Conservation (phyloP, 2,329 filamentous ascomycete species). For the Xylaria sp. region DNA sequence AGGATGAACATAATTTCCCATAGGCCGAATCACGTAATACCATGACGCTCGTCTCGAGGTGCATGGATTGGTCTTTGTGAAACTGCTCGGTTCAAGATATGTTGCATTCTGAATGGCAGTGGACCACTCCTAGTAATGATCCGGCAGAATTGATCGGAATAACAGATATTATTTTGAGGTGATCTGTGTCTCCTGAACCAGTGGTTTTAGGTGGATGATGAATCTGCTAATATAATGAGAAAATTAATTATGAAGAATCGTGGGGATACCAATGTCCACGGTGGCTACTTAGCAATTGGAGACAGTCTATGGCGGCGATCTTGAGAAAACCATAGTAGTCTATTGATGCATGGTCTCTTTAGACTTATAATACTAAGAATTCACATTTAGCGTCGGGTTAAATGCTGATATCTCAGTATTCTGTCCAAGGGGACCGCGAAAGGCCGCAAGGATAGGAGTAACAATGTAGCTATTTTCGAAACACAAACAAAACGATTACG, state of each 20-base stretch:
- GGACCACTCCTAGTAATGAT: constrained; percentile 2
- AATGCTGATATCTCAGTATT: neutral
- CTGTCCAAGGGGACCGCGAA: too few species aligned
- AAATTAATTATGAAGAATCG: neutral
- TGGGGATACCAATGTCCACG: constrained; percentile 1
- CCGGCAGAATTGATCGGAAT: constrained; percentile 12
- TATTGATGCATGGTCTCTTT: neutral
- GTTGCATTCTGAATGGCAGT: neutral
- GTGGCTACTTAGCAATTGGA: constrained; percentile 4
- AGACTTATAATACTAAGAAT: constrained; percentile 7
- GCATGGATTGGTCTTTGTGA: constrained; percentile 5
- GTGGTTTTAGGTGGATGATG: constrained; percentile 2
- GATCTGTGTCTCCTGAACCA: neutral
- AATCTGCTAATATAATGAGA: constrained; percentile 1
- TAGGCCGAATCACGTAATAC: constrained; percentile 22
- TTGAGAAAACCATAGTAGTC: neutral
- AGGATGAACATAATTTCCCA: constrained; percentile 51
- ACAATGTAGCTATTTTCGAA: neutral
- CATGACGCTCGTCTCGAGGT: neutral
- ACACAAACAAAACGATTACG: neutral
- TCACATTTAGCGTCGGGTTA: neutral
- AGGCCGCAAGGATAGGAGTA: neutral
- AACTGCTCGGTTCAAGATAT: constrained; percentile 1
- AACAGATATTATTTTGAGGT: neutral
- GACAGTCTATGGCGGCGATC: neutral